Conservation (phyloP, 1,284 basidiomycete genomes). For the Volvariella surrecta region DNA sequence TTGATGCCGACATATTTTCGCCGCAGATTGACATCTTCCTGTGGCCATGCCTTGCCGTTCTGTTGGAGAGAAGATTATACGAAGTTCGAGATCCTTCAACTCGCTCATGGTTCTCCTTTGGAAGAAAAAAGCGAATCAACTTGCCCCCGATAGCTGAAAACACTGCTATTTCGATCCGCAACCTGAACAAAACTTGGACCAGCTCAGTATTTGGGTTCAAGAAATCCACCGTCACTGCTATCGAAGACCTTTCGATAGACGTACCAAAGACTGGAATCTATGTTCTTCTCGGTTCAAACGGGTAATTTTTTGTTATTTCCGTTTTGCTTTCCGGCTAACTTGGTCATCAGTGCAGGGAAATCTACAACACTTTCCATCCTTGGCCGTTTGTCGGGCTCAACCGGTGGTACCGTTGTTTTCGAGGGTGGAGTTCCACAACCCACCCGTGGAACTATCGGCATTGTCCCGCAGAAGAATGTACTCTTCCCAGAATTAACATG, state of each 20-base stretch:
- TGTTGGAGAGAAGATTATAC: slow-evolving; percentile 54
- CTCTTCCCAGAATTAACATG: slow-evolving; percentile 73
- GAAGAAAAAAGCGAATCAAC: slow-evolving; percentile 15
- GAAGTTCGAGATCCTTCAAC: slow-evolving; percentile 39
- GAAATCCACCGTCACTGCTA: slow-evolving; percentile 37
- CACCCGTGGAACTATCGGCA: slow-evolving; percentile 56
- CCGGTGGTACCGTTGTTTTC: slow-evolving; percentile 54
- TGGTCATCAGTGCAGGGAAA: slow-evolving; percentile 58
- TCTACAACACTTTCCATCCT: slow-evolving; percentile 66
- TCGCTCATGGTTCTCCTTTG: slow-evolving; percentile 20
- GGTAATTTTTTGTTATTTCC: slow-evolving; percentile 27
- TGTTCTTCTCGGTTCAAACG: slow-evolving; percentile 68
- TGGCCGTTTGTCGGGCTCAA: slow-evolving; percentile 50
- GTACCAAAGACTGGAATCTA: slow-evolving; percentile 67
- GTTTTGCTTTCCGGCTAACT: not conserved
- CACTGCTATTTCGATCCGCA: slow-evolving; percentile 50
- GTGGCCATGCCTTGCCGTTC: slow-evolving; percentile 56
- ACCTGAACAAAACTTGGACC: slow-evolving; percentile 51
- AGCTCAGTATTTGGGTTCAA: slow-evolving; percentile 27
- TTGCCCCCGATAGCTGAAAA: slow-evolving; percentile 19
- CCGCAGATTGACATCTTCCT: slow-evolving; percentile 60
- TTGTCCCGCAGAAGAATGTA: slow-evolving; percentile 80
- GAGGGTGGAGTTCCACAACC: slow-evolving; percentile 44
- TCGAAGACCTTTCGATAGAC: slow-evolving; percentile 54
- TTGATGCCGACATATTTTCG: not conserved